Conservation (phyloP, 257 asterid genomes). For the Fraxinus americana region DNA sequence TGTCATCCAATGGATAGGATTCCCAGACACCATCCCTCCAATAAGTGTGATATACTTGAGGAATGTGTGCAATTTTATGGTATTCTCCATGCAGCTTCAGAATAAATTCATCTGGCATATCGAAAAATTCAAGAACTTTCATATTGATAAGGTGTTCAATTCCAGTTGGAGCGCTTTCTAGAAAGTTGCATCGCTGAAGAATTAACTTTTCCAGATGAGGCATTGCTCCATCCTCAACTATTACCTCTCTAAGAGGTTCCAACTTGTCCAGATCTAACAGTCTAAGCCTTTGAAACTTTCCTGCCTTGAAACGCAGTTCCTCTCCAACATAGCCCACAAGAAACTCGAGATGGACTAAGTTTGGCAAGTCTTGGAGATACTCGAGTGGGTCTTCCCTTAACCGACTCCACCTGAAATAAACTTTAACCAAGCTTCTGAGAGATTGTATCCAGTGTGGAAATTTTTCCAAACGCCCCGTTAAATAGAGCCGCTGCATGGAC, state of each 20-base stretch:
- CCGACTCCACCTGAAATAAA: constrained; percentile 21
- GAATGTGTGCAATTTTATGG: constrained; percentile 20
- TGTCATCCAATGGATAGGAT: constrained; percentile 15
- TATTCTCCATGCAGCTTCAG: constrained; percentile 1
- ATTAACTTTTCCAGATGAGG: constrained; percentile 22
- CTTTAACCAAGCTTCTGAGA: constrained; percentile 22
- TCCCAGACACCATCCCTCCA: constrained; percentile 26
- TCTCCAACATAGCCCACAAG: constrained; percentile 20
- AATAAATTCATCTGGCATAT: constrained; percentile 24
- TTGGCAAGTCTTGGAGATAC: constrained; percentile 35
- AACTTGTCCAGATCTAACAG: constrained; percentile 18
- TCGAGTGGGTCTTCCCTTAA: constrained; percentile 28
- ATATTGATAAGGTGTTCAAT: constrained; percentile 24
- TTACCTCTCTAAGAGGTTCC: constrained; percentile 11
- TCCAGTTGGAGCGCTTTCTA: constrained; percentile 27
- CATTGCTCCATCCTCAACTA: constrained; percentile 28
- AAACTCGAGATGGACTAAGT: constrained; percentile 27
- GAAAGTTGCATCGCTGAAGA: constrained; percentile 18
- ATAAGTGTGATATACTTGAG: constrained; percentile 15
- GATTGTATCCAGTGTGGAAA: constrained; percentile 33
- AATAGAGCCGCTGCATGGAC: constrained; percentile 23
- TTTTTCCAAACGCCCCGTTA: constrained; percentile 22
- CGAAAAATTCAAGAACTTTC: constrained; percentile 22
- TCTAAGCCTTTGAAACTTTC: constrained; percentile 27
- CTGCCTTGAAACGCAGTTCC: constrained; percentile 26